phyloP scores from a whole-genome alignment of 1,284 basidiomycete species.

The Rhodotorula glutinis region DNA sequence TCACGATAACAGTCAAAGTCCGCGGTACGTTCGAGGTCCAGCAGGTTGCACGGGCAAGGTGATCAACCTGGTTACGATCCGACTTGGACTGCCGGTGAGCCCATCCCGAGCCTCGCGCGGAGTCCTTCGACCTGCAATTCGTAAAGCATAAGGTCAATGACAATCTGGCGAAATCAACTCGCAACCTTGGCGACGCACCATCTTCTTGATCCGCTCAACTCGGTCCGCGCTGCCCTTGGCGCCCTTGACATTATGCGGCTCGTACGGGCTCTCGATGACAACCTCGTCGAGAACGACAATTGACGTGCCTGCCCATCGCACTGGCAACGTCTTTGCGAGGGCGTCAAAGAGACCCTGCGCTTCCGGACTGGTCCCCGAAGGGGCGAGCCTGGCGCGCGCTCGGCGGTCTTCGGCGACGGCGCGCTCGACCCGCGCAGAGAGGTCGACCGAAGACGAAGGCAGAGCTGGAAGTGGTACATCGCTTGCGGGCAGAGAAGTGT shows the following conservation, averaged over 20 bases:
- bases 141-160: no score
- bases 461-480: background rate
- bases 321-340: slow-evolving; percentile 31
- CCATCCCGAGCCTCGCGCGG: no score
- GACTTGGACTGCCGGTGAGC: no score
- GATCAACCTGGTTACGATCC: no score
- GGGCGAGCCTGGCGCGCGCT: slow-evolving; percentile 11
- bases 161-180: no score
- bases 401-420: slow-evolving; percentile 14
- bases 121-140: no score
- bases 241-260: slow-evolving; percentile 20
- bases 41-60: no score
- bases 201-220: slow-evolving; percentile 29
- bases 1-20: no score
- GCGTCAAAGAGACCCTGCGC: slow-evolving; percentile 34
- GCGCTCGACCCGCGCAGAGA: slow-evolving; percentile 11
- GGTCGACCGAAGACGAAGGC: slow-evolving; percentile 2
- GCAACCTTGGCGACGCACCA: slow-evolving; percentile 29
- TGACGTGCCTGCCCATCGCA: slow-evolving; percentile 20
- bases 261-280: slow-evolving; percentile 26
- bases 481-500: slow-evolving; percentile 6
- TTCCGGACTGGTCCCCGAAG: slow-evolving; percentile 12
- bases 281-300: slow-evolving; percentile 38
- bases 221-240: slow-evolving; percentile 19
- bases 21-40: no score